Evolutionary conservation across 768 basidiomycete genomes (phyloP), one percentile per base, ranked within the genome.

Genomic region (Lentinula sp.): DNA sequence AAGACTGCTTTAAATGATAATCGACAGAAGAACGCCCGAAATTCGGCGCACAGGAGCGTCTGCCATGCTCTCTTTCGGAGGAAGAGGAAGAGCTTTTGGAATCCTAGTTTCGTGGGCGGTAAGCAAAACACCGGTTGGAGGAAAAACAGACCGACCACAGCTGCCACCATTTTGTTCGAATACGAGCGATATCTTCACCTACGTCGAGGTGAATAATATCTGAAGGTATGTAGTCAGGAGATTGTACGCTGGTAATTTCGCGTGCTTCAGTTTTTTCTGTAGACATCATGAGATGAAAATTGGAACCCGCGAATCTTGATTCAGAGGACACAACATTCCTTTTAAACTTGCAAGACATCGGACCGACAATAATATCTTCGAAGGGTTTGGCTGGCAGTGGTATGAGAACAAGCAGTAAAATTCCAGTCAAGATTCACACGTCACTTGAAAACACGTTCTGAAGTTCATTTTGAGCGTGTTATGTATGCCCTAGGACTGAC

Each of bases 81-180:
- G 82, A 0, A 83, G 80, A 0, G 85, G 88, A 3, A 79, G 79
- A 46, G 83, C 74, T 49, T 76, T 77, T 1, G 88, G 88, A 60
- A 84, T 74, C 87, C 86, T 85, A 32, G 28, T 28, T 8, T 18
- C n/a, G 53, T 2, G 52, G 23, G 42, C 18, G 28, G 33, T 41
- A 61, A 33, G 53, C 23, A 39, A 52, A 45, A 45, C 42, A 35
- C 39, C 15, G 20, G 57, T 16, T 32, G 32, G 42, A 13, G 15
- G 28, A 18, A 15, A 10, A 61, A 43, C 12, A 13, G 18, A 63
- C 73, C 37, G 62, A 83, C 84, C 84, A 85, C 60, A 84, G 23
- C 67, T 85, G 78, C 79, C 79, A 85, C 81, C 83, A 84, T 23
- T 70, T 72, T 48, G 74, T 73, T 43, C 83, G 76, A 51, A 74